Conservation (phyloP, 495 filamentous ascomycete species). For the Pyrenula aspistea region DNA sequence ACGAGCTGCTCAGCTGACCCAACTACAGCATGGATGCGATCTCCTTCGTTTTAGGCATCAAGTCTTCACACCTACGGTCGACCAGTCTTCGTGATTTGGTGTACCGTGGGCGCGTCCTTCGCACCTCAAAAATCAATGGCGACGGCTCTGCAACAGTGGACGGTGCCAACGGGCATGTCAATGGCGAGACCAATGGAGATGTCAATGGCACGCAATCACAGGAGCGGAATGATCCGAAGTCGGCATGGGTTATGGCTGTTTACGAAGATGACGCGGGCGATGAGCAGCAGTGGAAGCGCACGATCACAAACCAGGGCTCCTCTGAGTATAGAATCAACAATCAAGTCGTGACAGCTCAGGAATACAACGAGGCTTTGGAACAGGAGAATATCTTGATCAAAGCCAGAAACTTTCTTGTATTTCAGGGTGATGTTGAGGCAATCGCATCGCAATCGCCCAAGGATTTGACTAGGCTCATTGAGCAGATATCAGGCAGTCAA, state of each 20-base stretch:
- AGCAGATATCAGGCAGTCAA: conserved; percentile 93
- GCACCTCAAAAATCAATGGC: conserved; percentile 79
- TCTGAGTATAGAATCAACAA: conserved; percentile 98
- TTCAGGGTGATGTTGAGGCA: conserved; percentile 97
- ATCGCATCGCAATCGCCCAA: conserved; percentile 89
- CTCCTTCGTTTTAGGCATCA: conserved; percentile 97
- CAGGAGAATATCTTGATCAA: conserved; percentile 95
- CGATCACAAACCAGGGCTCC: conserved; percentile 74
- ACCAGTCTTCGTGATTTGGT: conserved; percentile 90
- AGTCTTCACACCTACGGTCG: conserved; percentile 91
- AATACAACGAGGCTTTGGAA: conserved; percentile 91
- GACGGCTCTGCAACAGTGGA: conserved; percentile 55
- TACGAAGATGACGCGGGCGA: conserved; percentile 97
- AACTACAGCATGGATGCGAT: conserved; percentile 91
- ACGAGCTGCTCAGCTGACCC: conserved; percentile 9
- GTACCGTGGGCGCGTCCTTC: conserved; percentile 88
- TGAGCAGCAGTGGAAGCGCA: conserved; percentile 89
- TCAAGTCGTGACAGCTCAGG: conserved; percentile 69
- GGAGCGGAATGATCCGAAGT: conserved; percentile 66
- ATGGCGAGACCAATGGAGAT: conserved; percentile 42
- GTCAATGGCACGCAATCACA: conserved; percentile 34
- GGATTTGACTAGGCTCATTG: conserved; percentile 88
- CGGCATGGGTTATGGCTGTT: conserved; percentile 97
- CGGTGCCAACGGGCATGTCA: conserved; percentile 28
- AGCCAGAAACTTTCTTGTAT: conserved; percentile 94